Percentiles rank a stretch among this genome's conserved stretches.
Evolutionary conservation across 305 asterid species (phyloP).

Genomic region (Solanum hybrid): DNA sequence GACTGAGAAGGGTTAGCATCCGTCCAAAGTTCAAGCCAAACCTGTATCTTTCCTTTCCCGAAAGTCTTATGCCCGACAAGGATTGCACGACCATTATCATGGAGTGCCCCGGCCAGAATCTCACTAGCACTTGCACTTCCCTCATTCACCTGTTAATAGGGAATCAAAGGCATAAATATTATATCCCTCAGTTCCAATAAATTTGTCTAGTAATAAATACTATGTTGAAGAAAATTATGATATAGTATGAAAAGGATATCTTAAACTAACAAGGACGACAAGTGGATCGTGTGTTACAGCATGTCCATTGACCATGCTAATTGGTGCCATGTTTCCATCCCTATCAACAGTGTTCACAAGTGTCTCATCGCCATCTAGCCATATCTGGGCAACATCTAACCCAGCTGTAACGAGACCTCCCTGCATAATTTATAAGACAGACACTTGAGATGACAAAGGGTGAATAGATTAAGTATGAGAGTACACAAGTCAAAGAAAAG

Average conservation of each 20-base stretch:
- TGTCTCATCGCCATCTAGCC: slow-evolving; percentile 88
- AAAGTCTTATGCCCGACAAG: slow-evolving; percentile 83
- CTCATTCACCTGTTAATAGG: slow-evolving; percentile 58
- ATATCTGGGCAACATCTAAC: slow-evolving; percentile 86
- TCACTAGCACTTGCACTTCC: slow-evolving; percentile 98
- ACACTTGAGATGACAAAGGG: neutral
- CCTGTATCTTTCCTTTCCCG: slow-evolving; percentile 97
- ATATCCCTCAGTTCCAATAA: neutral
- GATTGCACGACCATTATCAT: slow-evolving; percentile 82
- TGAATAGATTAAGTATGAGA: neutral
- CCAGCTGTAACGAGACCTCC: slow-evolving; percentile 92
- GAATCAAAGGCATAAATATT: neutral
- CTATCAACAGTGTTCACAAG: slow-evolving; percentile 88
- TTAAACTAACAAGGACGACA: slow-evolving; percentile 65
- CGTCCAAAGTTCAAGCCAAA: slow-evolving; percentile 5
- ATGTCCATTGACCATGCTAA: slow-evolving; percentile 70
- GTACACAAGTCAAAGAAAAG: neutral
- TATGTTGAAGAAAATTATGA: neutral
- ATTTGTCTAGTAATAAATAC: neutral
- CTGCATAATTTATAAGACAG: slow-evolving; percentile 23
- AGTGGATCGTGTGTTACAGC: slow-evolving; percentile 86
- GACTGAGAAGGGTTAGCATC: neutral
- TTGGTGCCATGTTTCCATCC: slow-evolving; percentile 71
- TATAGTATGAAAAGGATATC: neutral
- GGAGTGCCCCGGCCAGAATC: slow-evolving; percentile 94